Evolutionary conservation across 345 rosid genomes (phyloP).

Genomic region (Acer yangbiense): DNA sequence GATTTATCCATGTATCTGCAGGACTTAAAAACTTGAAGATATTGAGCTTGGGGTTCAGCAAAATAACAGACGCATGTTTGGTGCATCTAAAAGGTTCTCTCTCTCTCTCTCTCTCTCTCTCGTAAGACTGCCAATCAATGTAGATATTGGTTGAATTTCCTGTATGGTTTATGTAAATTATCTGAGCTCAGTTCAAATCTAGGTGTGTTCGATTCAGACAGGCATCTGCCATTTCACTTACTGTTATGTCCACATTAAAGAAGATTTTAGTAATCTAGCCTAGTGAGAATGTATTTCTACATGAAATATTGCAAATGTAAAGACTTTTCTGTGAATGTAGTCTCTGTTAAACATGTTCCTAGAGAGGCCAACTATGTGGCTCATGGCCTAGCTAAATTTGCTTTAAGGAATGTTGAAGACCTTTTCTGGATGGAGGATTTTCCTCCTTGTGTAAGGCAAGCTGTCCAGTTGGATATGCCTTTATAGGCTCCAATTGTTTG

Average conservation of each 20-base stretch:
- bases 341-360: too few relatives aligned
- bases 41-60: slow-evolving; percentile 56
- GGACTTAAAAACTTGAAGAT: slow-evolving; percentile 51
- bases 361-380: too few relatives aligned
- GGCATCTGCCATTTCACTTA: not conserved
- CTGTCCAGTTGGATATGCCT: too few relatives aligned
- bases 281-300: not conserved
- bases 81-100: slow-evolving; percentile 55
- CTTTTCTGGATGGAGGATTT: too few relatives aligned
- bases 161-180: not conserved
- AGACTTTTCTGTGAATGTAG: not conserved
- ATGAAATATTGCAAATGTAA: not conserved
- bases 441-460: too few relatives aligned
- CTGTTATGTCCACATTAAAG: not conserved
- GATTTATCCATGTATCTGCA: slow-evolving; percentile 22
- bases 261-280: not conserved
- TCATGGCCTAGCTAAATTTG: too few relatives aligned
- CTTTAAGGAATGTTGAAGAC: too few relatives aligned
- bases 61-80: slow-evolving; percentile 55
- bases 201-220: not conserved
- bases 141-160: not conserved
- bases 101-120: not conserved
- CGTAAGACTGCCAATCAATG: not conserved
- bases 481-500: too few relatives aligned
- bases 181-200: not conserved